These are phyloP conservation scores for Leucogyrophana mollusca DNA, from an alignment of 768 basidiomycete genomes.

Conservation along the genomic window DNA sequence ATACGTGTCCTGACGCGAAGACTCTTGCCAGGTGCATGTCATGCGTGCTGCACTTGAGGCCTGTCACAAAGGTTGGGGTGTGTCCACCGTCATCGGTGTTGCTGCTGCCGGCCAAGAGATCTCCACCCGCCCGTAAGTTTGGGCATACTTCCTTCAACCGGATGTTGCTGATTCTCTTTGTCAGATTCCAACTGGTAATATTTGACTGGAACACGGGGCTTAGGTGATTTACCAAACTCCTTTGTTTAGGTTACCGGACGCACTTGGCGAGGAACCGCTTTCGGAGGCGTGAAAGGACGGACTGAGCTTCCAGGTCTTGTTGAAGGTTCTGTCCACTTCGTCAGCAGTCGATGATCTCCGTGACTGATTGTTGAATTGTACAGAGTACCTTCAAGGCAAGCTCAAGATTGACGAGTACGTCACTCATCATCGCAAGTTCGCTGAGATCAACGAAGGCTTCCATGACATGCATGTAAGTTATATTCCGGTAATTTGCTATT, in stretches of 20 bases:
- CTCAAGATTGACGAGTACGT: slow-evolving; percentile 96
- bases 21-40: slow-evolving; percentile 63
- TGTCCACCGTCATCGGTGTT: slow-evolving; percentile 93
- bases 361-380: slow-evolving; percentile 9
- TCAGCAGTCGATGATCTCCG: too few species aligned
- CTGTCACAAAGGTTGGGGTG: slow-evolving; percentile 99
- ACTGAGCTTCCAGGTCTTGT: slow-evolving; percentile 94
- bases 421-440: slow-evolving; percentile 76
- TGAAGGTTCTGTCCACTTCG: slow-evolving; percentile 55
- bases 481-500: not conserved
- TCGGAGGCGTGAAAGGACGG: slow-evolving; percentile 97
- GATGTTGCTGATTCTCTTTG: slow-evolving; percentile 4
- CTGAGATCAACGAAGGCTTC: slow-evolving; percentile 85
- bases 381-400: slow-evolving; percentile 79
- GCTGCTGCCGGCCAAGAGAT: slow-evolving; percentile 97
- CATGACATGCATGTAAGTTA: slow-evolving; percentile 92
- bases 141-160: slow-evolving; percentile 21
- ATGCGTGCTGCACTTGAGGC: slow-evolving; percentile 96
- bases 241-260: slow-evolving; percentile 77
- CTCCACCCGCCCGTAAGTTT: slow-evolving; percentile 76
- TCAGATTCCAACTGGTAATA: slow-evolving; percentile 50
- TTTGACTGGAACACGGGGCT: not conserved
- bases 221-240: slow-evolving; percentile 7
- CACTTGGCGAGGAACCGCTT: slow-evolving; percentile 93
- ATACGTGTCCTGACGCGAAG: slow-evolving; percentile 35